These are phyloP conservation scores for Amaranthus tricolor DNA, from an alignment of 179 eudicot genomes.

Conservation along the genomic window DNA sequence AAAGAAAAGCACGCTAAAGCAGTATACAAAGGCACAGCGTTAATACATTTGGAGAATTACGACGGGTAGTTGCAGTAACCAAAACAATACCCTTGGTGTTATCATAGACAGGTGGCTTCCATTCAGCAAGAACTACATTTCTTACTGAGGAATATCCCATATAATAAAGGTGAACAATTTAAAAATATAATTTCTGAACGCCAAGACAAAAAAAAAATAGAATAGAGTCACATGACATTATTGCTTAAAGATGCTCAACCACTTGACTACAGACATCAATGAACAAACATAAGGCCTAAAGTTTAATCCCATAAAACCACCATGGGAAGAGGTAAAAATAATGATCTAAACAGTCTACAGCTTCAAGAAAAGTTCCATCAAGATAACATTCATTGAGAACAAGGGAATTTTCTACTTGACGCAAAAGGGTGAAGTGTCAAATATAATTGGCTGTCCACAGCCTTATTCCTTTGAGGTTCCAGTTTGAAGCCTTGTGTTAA, in stretches of 20 bases:
- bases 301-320: neutral
- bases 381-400: no score
- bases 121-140: constrained; percentile 86
- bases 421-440: no score
- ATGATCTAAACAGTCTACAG: no score
- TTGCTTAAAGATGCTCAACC: neutral
- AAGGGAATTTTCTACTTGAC: no score
- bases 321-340: no score
- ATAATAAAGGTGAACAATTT: neutral
- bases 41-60: constrained; percentile 95
- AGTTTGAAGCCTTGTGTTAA: no score
- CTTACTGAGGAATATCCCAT: neutral
- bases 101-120: constrained; percentile 99
- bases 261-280: neutral
- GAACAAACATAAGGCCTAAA: constrained; percentile 1
- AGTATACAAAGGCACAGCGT: constrained; percentile 3
- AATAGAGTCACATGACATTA: neutral
- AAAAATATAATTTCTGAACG: neutral
- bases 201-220: neutral
- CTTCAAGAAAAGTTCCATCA: no score
- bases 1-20: neutral
- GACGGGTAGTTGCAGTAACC: constrained; percentile 92
- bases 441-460: no score
- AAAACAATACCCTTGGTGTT: constrained; percentile 78
- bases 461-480: no score